Evolutionary conservation across 306 rosid species (phyloP), one percentile per base, ranked within the genome.

Genomic region (Sesbania bispinosa): DNA sequence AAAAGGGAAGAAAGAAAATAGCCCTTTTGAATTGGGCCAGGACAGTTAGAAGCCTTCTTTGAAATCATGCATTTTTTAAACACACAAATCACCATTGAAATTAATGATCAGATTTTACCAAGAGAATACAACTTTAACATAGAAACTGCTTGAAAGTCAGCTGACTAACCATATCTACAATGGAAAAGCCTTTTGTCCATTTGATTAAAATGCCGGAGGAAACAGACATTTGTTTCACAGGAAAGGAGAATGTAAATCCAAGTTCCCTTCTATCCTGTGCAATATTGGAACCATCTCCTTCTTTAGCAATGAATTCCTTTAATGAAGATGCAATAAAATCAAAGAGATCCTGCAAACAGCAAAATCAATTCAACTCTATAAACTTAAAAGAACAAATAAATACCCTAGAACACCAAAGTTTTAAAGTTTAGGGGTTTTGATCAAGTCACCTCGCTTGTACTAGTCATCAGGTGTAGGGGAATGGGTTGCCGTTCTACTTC

Each of bases 191-290:
- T 85, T 93, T 93, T 21, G 98, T 93, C 98, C 98, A 88, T 79
- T 90, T 93, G 66, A 90, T 88, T 76, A 93, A 78, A 78, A 83
- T 77, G 79, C 98, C 98, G 2, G 96, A 86, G 21, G 97, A 80
- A 60, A 87, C 78, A 36, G 96, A 88, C 50, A 72, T 61, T 81
- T 92, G 98, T 73, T 84, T 92, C 72, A 90, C 88, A 1, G 98
- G 98, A 86, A 88, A 92, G 75, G 98, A 90, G 84, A 93, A 93
- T 24, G 97, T 93, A 77, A 90, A 93, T 62, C 98, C 98, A 77
- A 93, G 93, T 57, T 90, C 96, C 82, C 83, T 82, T 81, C 76
- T 81, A 48, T 72, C 80, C 54, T 10, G 63, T 65, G 82, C 76
- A 81, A 27, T 27, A 67, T 88, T 82, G 57, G 87, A 69, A 79